Evolutionary conservation across 192 early-diverging fungal genomes (phyloP).

Genomic region (Obelidium mucronatum): DNA sequence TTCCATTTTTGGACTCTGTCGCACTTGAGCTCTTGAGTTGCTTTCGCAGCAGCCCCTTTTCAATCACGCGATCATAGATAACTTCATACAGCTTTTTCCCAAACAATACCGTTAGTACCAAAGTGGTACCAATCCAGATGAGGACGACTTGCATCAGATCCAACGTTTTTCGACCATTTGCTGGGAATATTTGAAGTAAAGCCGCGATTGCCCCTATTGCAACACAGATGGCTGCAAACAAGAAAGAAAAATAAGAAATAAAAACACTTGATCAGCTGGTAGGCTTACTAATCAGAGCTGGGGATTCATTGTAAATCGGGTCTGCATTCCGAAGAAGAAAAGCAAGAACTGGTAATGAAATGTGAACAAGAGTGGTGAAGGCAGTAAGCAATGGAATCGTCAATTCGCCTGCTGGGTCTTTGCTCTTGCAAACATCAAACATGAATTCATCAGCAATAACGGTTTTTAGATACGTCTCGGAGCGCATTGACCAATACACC

Average conservation of each 20-base stretch:
- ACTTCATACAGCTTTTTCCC: background rate
- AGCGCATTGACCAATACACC: background rate
- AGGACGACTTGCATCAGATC: background rate
- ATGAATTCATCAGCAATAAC: too few species aligned
- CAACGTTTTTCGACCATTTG: background rate
- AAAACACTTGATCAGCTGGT: background rate
- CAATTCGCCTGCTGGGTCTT: too few species aligned
- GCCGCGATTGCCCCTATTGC: too few species aligned
- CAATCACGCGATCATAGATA: background rate
- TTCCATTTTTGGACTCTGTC: background rate
- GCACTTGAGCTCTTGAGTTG: background rate
- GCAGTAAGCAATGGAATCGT: constrained; percentile 16
- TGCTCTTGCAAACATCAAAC: background rate
- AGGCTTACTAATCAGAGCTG: background rate
- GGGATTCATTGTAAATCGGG: constrained; percentile 5
- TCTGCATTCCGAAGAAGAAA: background rate
- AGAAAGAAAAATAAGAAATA: background rate
- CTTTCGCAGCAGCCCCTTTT: background rate
- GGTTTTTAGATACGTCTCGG: too few species aligned
- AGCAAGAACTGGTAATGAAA: background rate
- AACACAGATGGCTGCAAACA: too few species aligned
- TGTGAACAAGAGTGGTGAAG: background rate
- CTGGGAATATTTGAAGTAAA: constrained; percentile 2
- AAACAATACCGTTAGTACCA: background rate
- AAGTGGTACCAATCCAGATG: background rate